Conservation (phyloP, 208 protist genomes). For the Acanthamoeba quina region DNA sequence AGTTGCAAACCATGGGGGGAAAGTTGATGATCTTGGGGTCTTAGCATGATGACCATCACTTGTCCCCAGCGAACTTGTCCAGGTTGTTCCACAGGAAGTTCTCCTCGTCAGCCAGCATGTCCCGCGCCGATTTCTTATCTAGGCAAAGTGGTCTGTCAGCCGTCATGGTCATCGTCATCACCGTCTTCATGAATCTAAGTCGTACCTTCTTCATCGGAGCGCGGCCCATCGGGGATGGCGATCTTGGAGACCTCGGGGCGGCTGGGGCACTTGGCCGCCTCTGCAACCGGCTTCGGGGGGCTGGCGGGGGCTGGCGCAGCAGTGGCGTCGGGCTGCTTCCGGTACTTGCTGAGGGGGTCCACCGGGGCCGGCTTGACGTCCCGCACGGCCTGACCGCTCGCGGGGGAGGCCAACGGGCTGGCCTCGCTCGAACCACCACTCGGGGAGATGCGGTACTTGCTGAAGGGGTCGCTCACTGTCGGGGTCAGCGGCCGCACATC, state of each 20-base stretch:
- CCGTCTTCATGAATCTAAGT: no score
- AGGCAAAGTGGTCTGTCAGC: not conserved
- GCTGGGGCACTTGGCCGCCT: not conserved
- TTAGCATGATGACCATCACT: not conserved
- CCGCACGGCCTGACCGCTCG: not conserved
- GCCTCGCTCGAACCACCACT: not conserved
- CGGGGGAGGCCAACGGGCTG: not conserved
- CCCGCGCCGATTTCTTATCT: not conserved
- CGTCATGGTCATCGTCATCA: not conserved
- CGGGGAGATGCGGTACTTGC: not conserved
- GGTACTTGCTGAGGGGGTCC: constrained; percentile 17
- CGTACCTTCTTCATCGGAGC: no score
- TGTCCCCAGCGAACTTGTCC: not conserved
- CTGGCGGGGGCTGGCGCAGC: not conserved
- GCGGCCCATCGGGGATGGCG: not conserved
- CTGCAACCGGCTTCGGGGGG: not conserved
- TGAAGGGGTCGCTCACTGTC: not conserved
- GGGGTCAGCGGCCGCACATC: not conserved
- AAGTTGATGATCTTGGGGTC: not conserved
- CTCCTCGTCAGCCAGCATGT: not conserved
- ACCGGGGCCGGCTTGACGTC: not conserved
- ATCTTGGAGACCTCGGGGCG: not conserved
- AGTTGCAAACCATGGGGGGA: not conserved
- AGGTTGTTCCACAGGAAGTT: constrained; percentile 36
- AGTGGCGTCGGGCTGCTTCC: not conserved